Conservation (phyloP, 176 grass and related monocot species). For the Lolium rigidum region DNA sequence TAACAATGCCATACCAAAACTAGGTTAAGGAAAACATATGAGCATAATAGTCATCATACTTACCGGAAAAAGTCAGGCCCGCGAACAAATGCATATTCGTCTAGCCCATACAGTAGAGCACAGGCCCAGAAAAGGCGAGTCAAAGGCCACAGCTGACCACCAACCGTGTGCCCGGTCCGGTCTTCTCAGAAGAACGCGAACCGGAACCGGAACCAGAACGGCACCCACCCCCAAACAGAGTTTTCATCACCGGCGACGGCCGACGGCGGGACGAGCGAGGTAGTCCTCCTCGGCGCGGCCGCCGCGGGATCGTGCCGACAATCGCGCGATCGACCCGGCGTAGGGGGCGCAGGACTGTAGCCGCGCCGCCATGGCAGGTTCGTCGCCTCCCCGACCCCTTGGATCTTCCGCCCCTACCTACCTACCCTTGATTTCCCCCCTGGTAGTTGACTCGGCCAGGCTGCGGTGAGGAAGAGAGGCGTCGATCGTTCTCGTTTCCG, state of each 20-base stretch:
- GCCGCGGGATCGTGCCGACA: conserved; percentile 23
- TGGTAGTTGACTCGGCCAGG: neutral
- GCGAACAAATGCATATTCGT: too few relatives aligned
- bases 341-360: neutral
- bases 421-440: neutral
- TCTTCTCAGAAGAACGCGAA: neutral
- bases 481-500: neutral
- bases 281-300: conserved; percentile 21
- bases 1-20: too few relatives aligned
- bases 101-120: too few relatives aligned
- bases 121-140: neutral
- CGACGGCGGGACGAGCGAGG: neutral
- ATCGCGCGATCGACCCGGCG: conserved; percentile 2
- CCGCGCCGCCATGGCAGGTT: conserved; percentile 32
- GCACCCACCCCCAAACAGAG: neutral
- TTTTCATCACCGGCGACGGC: neutral
- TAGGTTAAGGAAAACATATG: too few relatives aligned
- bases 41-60: too few relatives aligned
- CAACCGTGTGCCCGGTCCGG: neutral
- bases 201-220: neutral
- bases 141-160: neutral
- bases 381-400: neutral
- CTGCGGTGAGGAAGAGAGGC: neutral
- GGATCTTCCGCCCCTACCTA: neutral
- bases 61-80: too few relatives aligned